phyloP scores from a whole-genome alignment of 768 basidiomycete species.

The Gymnopilus junonius region DNA sequence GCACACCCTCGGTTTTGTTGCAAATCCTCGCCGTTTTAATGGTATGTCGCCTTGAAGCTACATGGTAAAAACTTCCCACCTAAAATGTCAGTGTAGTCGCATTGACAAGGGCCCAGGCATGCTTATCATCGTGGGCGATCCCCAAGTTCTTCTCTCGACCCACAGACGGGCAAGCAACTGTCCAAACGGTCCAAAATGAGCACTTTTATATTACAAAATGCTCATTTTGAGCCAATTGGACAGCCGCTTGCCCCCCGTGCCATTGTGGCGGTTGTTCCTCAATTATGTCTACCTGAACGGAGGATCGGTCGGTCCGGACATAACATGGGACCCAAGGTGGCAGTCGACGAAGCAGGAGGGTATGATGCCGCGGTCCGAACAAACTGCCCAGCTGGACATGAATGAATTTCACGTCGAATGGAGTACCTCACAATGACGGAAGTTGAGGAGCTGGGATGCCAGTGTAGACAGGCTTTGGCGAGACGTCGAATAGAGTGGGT shows the following conservation, averaged over 20 bases:
- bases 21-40: slow-evolving; percentile 62
- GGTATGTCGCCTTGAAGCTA: slow-evolving; percentile 38
- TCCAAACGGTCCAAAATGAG: too few species aligned
- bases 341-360: slow-evolving; percentile 39
- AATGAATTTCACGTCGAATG: slow-evolving; percentile 45
- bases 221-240: too few species aligned
- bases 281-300: slow-evolving; percentile 57
- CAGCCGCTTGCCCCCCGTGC: too few species aligned
- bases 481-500: slow-evolving; percentile 37
- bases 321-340: slow-evolving; percentile 51
- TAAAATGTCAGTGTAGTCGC: slow-evolving; percentile 44
- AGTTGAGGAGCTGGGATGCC: slow-evolving; percentile 35
- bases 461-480: slow-evolving; percentile 48
- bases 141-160: slow-evolving; percentile 63
- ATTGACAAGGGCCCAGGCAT: slow-evolving; percentile 63
- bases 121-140: slow-evolving; percentile 63
- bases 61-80: background rate
- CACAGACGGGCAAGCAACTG: too few species aligned
- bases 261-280: slow-evolving; percentile 62
- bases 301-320: slow-evolving; percentile 57
- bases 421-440: slow-evolving; percentile 31
- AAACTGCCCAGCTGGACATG: slow-evolving; percentile 42
- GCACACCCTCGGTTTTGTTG: slow-evolving; percentile 63
- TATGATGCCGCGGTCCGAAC: slow-evolving; percentile 42
- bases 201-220: too few species aligned